Percentiles rank a stretch among this genome's conserved stretches.
Evolutionary conservation across 2,329 filamentous ascomycete species (phyloP).

Genomic region (Bisporella sp.): DNA sequence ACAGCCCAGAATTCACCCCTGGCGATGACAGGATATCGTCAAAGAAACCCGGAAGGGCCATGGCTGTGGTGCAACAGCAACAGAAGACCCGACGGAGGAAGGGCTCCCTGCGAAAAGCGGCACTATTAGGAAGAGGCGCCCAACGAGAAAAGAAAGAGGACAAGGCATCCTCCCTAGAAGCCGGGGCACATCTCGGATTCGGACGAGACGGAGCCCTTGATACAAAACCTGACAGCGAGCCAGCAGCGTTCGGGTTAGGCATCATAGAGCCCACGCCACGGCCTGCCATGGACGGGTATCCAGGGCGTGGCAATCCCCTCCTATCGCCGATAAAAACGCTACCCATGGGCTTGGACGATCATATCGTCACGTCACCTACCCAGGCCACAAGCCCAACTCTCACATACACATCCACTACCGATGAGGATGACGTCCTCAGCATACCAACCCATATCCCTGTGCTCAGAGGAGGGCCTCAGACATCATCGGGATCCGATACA

Average conservation of each 20-base stretch:
- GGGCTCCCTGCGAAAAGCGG: constrained; percentile 82
- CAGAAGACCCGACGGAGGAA: constrained; percentile 61
- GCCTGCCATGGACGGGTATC: constrained; percentile 39
- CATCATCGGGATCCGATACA: constrained; percentile 55
- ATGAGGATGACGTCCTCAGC: constrained; percentile 72
- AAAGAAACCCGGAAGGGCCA: constrained; percentile 25
- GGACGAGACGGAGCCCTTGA: constrained; percentile 10
- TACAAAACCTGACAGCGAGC: constrained; percentile 20
- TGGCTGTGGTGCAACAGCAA: constrained; percentile 32
- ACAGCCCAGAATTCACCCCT: constrained; percentile 25
- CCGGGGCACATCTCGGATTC: constrained; percentile 19
- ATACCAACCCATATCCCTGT: constrained; percentile 45
- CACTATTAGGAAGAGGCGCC: constrained; percentile 68
- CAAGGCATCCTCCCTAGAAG: constrained; percentile 29
- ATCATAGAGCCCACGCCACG: constrained; percentile 40
- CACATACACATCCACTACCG: constrained; percentile 67
- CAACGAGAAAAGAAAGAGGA: constrained; percentile 52
- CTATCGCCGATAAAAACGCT: constrained; percentile 23
- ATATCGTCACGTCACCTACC: constrained; percentile 24
- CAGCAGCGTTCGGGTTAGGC: constrained; percentile 36
- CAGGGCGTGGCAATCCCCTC: constrained; percentile 25
- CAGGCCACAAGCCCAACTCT: constrained; percentile 45
- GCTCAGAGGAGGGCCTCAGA: constrained; percentile 29
- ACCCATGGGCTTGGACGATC: constrained; percentile 24
- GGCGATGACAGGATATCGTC: constrained; percentile 20